Conservation (phyloP, 2,329 filamentous ascomycete species). For the Pestalotiopsis sp. region DNA sequence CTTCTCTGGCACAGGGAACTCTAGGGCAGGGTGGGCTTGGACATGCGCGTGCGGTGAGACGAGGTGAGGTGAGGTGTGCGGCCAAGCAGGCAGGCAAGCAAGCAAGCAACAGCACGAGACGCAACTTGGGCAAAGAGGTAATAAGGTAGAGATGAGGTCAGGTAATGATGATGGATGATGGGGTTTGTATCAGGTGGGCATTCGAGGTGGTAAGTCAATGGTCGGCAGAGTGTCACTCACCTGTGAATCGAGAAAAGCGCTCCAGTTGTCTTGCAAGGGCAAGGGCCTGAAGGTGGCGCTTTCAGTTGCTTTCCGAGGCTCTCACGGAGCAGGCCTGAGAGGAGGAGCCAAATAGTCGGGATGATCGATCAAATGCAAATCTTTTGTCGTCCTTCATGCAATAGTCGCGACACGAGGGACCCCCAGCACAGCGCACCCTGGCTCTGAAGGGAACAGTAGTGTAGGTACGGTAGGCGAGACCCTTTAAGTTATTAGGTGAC, state of each 20-base stretch:
- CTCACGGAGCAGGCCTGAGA: not conserved
- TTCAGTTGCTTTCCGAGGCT: not conserved
- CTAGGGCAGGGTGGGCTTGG: not conserved
- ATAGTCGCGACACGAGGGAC: not conserved
- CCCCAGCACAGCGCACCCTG: not conserved
- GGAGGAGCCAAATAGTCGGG: not conserved
- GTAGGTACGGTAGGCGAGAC: not conserved
- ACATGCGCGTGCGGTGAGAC: not conserved
- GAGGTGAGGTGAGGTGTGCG: not conserved
- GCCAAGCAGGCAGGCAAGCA: not conserved
- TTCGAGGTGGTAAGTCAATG: not conserved
- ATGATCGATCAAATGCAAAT: not conserved
- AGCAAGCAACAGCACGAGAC: not conserved
- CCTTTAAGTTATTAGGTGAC: not conserved
- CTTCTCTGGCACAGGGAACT: not conserved
- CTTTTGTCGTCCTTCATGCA: not conserved
- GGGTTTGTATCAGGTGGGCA: not conserved
- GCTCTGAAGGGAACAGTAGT: not conserved
- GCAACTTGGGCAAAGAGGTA: not conserved
- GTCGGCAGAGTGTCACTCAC: not conserved
- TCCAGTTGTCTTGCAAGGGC: not conserved
- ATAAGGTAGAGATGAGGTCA: not conserved
- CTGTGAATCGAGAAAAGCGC: not conserved
- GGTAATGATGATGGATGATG: not conserved
- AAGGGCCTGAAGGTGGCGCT: not conserved